These are phyloP conservation scores for Irpex sp. DNA, from an alignment of 1,284 basidiomycete species.

Conservation along the genomic window DNA sequence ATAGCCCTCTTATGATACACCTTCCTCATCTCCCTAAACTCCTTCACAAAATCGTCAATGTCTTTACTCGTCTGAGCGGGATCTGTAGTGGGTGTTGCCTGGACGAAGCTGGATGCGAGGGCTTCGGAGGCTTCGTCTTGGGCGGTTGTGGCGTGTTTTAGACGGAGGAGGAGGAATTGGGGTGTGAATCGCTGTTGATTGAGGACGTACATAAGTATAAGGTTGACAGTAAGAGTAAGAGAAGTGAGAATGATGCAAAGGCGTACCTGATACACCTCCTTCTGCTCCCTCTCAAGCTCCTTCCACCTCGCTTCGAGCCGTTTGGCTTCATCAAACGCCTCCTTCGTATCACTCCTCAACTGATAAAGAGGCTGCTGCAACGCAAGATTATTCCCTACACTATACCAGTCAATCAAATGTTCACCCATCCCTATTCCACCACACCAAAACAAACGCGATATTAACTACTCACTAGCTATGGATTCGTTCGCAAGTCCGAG, in stretches of 20 bases:
- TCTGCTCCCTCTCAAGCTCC: constrained; percentile 82
- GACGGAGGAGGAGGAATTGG: constrained; percentile 81
- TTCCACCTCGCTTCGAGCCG: constrained; percentile 77
- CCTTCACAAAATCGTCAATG: constrained; percentile 82
- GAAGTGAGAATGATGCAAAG: too few species aligned
- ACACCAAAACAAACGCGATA: not conserved
- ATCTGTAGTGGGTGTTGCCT: constrained; percentile 39
- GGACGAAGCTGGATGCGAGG: constrained; percentile 77
- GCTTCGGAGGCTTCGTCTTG: constrained; percentile 88
- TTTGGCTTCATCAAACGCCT: constrained; percentile 82
- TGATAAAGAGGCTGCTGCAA: constrained; percentile 72
- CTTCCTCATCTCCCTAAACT: constrained; percentile 84
- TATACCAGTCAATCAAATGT: too few species aligned
- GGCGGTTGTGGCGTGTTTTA: constrained; percentile 80
- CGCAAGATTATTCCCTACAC: constrained; percentile 67
- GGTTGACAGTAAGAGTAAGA: too few species aligned
- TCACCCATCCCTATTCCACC: too few species aligned
- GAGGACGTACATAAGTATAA: not conserved
- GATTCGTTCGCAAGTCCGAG: constrained; percentile 80
- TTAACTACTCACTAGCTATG: constrained; percentile 65
- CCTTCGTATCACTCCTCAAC: constrained; percentile 76
- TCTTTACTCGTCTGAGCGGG: constrained; percentile 45
- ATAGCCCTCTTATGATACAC: constrained; percentile 87
- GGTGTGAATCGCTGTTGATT: constrained; percentile 71
- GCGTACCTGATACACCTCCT: constrained; percentile 78